A percentile compares a stretch with the other conserved stretches of the same genome.
Conservation (phyloP, 169 alveolate species). For the Plasmodium coatneyi region DNA sequence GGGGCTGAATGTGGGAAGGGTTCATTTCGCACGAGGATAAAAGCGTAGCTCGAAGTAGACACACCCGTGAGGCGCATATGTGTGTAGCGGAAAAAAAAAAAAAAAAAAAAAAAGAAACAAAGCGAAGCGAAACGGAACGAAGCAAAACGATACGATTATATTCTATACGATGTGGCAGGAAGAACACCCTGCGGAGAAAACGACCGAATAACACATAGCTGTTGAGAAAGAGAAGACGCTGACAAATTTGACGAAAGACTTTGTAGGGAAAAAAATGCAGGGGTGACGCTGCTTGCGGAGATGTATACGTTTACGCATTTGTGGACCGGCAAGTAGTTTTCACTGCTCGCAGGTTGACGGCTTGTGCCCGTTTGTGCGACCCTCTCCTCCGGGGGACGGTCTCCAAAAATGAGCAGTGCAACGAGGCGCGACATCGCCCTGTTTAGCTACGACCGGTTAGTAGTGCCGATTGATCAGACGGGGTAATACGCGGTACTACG, state of each 20-base stretch:
- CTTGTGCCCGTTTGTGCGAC: background rate
- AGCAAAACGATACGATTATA: background rate
- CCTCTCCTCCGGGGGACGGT: background rate
- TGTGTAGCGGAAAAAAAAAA: background rate
- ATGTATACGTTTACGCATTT: background rate
- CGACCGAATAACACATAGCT: background rate
- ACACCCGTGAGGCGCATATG: background rate
- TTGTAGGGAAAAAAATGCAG: background rate
- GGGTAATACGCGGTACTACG: background rate
- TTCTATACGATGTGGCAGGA: background rate
- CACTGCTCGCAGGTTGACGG: background rate
- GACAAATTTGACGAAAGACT: background rate
- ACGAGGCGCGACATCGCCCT: background rate
- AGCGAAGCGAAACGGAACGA: background rate
- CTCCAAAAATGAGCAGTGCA: background rate
- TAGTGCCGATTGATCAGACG: background rate
- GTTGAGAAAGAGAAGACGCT: background rate
- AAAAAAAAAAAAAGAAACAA: background rate
- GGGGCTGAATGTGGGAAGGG: background rate
- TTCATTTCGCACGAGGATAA: background rate
- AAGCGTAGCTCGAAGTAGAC: conserved; percentile 2
- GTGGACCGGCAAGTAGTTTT: background rate
- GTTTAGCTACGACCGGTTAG: background rate
- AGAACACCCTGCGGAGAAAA: background rate
- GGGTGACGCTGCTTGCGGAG: background rate